phyloP scores from a whole-genome alignment of 1,139 yeast genomes.

The Zygoascus sp. region DNA sequence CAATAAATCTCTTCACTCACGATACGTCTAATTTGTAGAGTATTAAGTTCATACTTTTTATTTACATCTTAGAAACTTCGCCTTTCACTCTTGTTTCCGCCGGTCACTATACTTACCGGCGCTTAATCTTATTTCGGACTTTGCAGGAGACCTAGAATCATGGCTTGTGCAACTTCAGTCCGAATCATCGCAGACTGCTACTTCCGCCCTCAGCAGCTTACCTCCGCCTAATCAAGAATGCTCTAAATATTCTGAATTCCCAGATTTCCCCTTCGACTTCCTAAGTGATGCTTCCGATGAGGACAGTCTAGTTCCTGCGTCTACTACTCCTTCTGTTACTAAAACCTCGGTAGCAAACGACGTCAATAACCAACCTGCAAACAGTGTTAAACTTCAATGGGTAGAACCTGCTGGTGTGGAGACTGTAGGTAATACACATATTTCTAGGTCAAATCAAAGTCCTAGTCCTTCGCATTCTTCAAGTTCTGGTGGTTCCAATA shows the following conservation, averaged over 20 bases:
- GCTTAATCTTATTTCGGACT: background rate
- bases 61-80: background rate
- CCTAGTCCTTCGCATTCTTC: background rate
- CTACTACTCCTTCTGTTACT: background rate
- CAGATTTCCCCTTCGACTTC: background rate
- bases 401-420: background rate
- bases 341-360: background rate
- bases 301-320: background rate
- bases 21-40: background rate
- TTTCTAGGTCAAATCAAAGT: background rate
- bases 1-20: background rate
- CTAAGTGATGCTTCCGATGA: background rate
- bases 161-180: constrained; percentile 1
- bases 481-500: background rate
- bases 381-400: background rate
- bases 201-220: background rate
- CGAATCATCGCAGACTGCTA: background rate
- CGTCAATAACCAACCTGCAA: background rate
- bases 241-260: background rate
- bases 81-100: background rate
- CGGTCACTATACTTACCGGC: background rate
- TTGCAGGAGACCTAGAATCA: background rate
- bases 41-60: background rate
- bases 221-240: background rate
- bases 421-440: background rate